A percentile compares a stretch with the other conserved stretches of the same genome.
These are phyloP conservation scores for Trichoderma asperellum DNA, from an alignment of 2,329 filamentous ascomycete species.

Conservation along the genomic window DNA sequence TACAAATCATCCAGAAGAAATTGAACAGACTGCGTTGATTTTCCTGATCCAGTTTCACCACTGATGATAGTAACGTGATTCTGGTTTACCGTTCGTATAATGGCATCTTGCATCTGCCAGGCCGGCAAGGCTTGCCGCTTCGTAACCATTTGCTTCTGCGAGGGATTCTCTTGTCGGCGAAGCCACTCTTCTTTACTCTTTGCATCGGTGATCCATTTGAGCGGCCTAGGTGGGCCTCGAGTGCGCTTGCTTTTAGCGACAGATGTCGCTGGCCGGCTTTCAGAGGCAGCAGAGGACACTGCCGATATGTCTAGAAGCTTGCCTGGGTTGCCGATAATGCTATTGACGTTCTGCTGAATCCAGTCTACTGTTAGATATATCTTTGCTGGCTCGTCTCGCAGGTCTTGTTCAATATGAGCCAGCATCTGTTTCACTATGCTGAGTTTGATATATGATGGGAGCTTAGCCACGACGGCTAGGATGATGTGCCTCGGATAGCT, in stretches of 20 bases:
- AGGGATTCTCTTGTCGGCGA: slow-evolving; percentile 64
- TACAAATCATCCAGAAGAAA: slow-evolving; percentile 94
- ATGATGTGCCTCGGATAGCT: slow-evolving; percentile 75
- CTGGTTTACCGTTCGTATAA: slow-evolving; percentile 73
- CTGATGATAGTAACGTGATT: slow-evolving; percentile 95
- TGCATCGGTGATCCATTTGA: slow-evolving; percentile 65
- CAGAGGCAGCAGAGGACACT: slow-evolving; percentile 69
- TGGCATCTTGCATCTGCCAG: slow-evolving; percentile 78
- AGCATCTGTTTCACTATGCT: slow-evolving; percentile 82
- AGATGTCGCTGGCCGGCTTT: slow-evolving; percentile 47
- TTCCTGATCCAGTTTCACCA: slow-evolving; percentile 94
- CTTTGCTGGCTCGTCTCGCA: slow-evolving; percentile 84
- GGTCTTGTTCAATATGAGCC: slow-evolving; percentile 68
- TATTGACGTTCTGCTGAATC: slow-evolving; percentile 81
- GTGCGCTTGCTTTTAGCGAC: slow-evolving; percentile 38
- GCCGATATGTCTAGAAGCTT: slow-evolving; percentile 82
- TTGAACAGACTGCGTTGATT: slow-evolving; percentile 95
- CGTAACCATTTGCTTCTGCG: slow-evolving; percentile 74
- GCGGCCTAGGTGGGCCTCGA: slow-evolving; percentile 57
- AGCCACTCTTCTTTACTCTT: slow-evolving; percentile 71
- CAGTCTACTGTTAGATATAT: slow-evolving; percentile 89
- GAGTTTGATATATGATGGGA: slow-evolving; percentile 92
- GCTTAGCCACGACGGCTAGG: slow-evolving; percentile 67
- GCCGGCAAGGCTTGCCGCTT: slow-evolving; percentile 78
- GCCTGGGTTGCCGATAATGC: slow-evolving; percentile 83